These are phyloP conservation scores for Diplodia seriata DNA, from an alignment of 2,329 filamentous ascomycete genomes.

Conservation along the genomic window DNA sequence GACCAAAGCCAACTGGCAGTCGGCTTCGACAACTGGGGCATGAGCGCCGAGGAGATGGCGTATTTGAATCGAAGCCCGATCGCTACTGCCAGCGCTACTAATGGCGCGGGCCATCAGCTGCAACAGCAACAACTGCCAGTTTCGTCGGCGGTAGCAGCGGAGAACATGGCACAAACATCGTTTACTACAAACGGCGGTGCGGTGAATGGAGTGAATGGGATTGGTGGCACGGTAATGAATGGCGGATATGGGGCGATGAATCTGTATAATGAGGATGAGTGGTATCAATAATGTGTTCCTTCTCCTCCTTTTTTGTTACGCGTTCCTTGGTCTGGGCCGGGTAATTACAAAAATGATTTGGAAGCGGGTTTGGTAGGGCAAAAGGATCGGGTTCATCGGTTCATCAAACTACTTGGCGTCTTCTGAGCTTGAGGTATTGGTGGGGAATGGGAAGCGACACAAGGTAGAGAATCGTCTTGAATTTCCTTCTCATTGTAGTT, in stretches of 20 bases:
- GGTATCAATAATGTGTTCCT: constrained; percentile 47
- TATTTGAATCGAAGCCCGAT: constrained; percentile 15
- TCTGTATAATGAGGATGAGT: constrained; percentile 51
- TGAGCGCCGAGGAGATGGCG: constrained; percentile 31
- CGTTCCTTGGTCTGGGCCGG: not conserved
- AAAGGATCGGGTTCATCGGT: not conserved
- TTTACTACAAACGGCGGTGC: constrained; percentile 32
- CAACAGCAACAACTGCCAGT: not conserved
- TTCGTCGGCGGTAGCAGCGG: not conserved
- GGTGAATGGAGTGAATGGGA: constrained; percentile 30
- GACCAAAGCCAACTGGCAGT: constrained; percentile 67
- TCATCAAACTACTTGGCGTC: not conserved
- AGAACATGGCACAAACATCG: not conserved
- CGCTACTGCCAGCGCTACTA: not conserved
- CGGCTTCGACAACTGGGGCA: constrained; percentile 68
- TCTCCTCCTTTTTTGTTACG: not conserved
- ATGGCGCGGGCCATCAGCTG: not conserved
- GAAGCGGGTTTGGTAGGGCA: not conserved
- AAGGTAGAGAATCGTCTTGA: not conserved
- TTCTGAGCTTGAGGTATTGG: not conserved
- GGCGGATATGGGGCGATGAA: constrained; percentile 41
- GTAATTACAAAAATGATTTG: not conserved
- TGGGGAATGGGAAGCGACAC: not conserved
- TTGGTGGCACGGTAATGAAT: constrained; percentile 34
- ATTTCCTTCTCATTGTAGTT: not conserved